Percentiles rank a stretch among this genome's conserved stretches.
Conservation (phyloP, 2,329 filamentous ascomycete genomes). For the Fusarium sambucinum region DNA sequence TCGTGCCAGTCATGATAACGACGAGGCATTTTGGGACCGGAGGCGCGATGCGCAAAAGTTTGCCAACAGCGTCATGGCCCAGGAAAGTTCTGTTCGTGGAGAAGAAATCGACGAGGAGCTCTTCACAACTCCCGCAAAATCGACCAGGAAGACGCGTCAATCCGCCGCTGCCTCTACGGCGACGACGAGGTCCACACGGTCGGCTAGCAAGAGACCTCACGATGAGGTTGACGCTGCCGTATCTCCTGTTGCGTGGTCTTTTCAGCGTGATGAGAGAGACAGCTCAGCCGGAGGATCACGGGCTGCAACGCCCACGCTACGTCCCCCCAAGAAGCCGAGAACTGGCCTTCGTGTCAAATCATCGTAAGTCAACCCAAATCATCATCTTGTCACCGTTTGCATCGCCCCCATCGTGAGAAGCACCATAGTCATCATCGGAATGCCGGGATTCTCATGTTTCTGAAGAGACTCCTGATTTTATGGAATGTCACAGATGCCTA, state of each 20-base stretch:
- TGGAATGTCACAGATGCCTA: constrained; percentile 31
- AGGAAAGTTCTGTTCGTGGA: constrained; percentile 57
- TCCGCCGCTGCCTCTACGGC: constrained; percentile 50
- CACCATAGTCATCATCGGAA: constrained; percentile 2
- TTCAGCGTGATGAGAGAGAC: constrained; percentile 60
- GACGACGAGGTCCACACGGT: constrained; percentile 61
- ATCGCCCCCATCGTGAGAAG: constrained; percentile 9
- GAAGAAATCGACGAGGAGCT: constrained; percentile 45
- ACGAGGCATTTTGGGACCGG: constrained; percentile 52
- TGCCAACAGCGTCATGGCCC: constrained; percentile 53
- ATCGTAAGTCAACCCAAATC: constrained; percentile 67
- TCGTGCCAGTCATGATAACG: constrained; percentile 49
- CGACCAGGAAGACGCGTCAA: constrained; percentile 54
- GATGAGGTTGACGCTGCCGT: constrained; percentile 66
- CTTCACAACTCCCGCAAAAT: constrained; percentile 51
- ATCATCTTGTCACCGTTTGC: constrained; percentile 3
- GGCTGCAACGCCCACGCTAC: constrained; percentile 70
- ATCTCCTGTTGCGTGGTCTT: constrained; percentile 65
- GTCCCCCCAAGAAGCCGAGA: constrained; percentile 70
- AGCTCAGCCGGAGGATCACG: constrained; percentile 66
- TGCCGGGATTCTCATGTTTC: background rate
- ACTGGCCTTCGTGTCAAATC: constrained; percentile 74
- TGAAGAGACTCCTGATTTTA: constrained; percentile 18
- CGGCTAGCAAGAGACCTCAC: constrained; percentile 64
- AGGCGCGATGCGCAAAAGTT: constrained; percentile 55